A percentile compares a stretch with the other conserved stretches of the same genome.
Conservation (phyloP, 108 stramenopile species). For the Hondaea fermentalgiana region DNA sequence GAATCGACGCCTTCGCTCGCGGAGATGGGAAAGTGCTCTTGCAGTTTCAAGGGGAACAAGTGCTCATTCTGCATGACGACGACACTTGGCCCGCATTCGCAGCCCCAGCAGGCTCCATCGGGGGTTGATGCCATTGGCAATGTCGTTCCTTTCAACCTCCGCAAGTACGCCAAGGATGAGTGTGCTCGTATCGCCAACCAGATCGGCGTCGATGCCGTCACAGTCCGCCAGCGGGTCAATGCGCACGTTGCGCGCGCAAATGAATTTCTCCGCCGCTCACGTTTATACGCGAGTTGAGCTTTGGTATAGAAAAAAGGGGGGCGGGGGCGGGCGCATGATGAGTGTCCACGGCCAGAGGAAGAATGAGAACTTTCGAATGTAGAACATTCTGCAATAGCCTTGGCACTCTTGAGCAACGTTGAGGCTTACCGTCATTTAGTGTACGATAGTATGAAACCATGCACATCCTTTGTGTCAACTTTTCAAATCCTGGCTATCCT, state of each 20-base stretch:
- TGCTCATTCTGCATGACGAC: neutral
- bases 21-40: neutral
- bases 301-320: neutral
- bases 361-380: too few species aligned
- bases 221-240: neutral
- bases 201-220: neutral
- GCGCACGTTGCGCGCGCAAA: neutral
- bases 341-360: too few species aligned
- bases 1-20: neutral
- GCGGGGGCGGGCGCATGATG: too few species aligned
- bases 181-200: neutral
- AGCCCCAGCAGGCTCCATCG: neutral
- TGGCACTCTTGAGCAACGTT: too few species aligned
- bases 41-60: neutral
- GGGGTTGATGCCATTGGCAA: neutral
- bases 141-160: neutral
- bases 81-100: neutral
- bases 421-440: too few species aligned
- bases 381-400: too few species aligned
- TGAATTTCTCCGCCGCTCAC: neutral
- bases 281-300: neutral
- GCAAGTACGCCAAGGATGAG: neutral
- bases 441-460: too few species aligned
- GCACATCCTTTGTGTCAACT: too few species aligned
- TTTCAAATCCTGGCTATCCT: too few species aligned